A percentile compares a stretch with the other conserved stretches of the same genome.
Conservation (phyloP, 2,329 filamentous ascomycete species). For the Graphilbum fragrans region DNA sequence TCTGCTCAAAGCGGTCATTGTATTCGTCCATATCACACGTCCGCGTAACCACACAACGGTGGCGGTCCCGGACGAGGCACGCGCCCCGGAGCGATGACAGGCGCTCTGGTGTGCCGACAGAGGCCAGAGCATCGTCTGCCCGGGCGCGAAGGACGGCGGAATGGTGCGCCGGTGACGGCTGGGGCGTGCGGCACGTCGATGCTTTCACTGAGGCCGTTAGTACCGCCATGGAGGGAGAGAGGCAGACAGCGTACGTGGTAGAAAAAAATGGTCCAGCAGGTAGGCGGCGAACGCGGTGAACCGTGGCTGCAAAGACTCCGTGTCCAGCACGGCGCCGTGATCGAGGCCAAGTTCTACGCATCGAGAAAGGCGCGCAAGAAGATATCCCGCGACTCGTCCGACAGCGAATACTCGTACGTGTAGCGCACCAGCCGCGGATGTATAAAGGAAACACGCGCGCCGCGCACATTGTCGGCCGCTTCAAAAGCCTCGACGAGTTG, state of each 20-base stretch:
- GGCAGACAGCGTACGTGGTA: slow-evolving; percentile 11
- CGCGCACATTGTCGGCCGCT: no score
- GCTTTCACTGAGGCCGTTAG: slow-evolving; percentile 12
- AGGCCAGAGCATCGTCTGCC: slow-evolving; percentile 6
- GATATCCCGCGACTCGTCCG: slow-evolving; percentile 13
- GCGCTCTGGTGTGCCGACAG: slow-evolving; percentile 13
- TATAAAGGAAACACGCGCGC: no score
- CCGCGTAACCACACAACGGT: slow-evolving; percentile 16
- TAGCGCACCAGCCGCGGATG: slow-evolving; percentile 14
- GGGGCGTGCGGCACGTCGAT: slow-evolving; percentile 13
- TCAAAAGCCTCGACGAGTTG: no score
- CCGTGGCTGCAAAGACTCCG: slow-evolving; percentile 7
- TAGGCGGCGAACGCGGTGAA: slow-evolving; percentile 14
- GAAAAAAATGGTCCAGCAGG: slow-evolving; percentile 16
- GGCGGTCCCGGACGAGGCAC: slow-evolving; percentile 17
- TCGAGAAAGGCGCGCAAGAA: slow-evolving; percentile 15
- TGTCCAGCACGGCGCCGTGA: slow-evolving; percentile 5
- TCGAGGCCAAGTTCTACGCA: slow-evolving; percentile 11
- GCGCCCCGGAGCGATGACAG: slow-evolving; percentile 13
- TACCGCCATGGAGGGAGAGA: neutral
- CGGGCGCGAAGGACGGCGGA: slow-evolving; percentile 12
- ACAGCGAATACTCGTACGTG: slow-evolving; percentile 15
- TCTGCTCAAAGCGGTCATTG: slow-evolving; percentile 3
- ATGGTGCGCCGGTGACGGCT: slow-evolving; percentile 14
- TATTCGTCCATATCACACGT: slow-evolving; percentile 11